Evolutionary conservation across 2,329 filamentous ascomycete genomes (phyloP), one percentile per base, ranked within the genome.

Genomic region (Dryadomyces quercus-mongolicae): DNA sequence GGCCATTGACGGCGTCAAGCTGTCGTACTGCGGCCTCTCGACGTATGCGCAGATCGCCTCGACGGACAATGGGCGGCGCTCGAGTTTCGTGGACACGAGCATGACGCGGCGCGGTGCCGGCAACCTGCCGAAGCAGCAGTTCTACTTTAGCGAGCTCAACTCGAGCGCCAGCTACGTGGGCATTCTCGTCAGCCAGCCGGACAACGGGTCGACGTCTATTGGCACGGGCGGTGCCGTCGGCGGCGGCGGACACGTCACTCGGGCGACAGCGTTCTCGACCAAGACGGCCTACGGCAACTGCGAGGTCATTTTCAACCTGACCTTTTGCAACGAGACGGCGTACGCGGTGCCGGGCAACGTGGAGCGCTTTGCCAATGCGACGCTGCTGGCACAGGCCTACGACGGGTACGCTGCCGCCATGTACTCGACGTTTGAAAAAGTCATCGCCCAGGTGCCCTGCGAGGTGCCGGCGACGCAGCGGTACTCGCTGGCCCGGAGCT

Each of bases 331-430:
- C 60, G 82, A 92, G 62, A 86, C 92, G 49, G 88, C 92, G 51
- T 96, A 96, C 65, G 86, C 92, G 7, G 93, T 96, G 0, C 93
- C 93, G 0, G 84, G 86, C 44, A 95, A 95, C 63, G 75, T 81
- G 2, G 69, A 73, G 40, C 80, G 73, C 48, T 83, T 81, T 60
- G 73, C 78, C 53, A 81, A 82, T 61, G 71, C 75, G 51, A 73
- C 77, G 2, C 71, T 74, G 18, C 77, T 98, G 9, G 82, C 79
- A 4, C 68, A 74, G 3, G 80, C 86, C 55, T 98, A 97, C 71
- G 92, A 98, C 67, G 70, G 80, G 47, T 81, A 87, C 63, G 88
- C 92, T 8, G 67, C 71, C 21, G 63, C 66, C 3, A 82, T 86
- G 68, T 96, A 87, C 70, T 68, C 74, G 61, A 86, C 87, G 65